Evolutionary conservation across 306 rosid species (phyloP).

Genomic region (Macrotyloma uniflorum): DNA sequence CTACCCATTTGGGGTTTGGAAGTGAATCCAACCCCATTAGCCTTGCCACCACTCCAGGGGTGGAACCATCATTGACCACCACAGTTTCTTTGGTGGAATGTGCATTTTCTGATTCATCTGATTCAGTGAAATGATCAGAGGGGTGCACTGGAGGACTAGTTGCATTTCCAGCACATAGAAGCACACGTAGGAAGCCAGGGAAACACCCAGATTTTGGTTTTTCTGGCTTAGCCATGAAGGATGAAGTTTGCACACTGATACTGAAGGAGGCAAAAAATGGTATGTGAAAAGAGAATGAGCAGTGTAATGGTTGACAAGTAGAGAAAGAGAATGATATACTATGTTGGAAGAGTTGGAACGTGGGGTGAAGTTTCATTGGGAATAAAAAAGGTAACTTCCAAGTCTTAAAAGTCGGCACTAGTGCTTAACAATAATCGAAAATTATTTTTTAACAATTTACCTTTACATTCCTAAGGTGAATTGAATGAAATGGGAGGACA

Average conservation of each 20-base stretch:
- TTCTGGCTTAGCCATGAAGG: slow-evolving; percentile 54
- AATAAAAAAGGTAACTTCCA: not conserved
- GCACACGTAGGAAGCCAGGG: slow-evolving; percentile 43
- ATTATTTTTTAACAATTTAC: not conserved
- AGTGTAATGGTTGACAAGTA: slow-evolving; percentile 26
- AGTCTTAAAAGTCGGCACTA: not conserved
- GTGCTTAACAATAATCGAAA: not conserved
- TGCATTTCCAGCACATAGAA: slow-evolving; percentile 58
- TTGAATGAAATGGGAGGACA: not conserved
- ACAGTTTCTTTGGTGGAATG: slow-evolving; percentile 3
- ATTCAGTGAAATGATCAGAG: slow-evolving; percentile 48
- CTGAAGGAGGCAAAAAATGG: not conserved
- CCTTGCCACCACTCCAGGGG: slow-evolving; percentile 74
- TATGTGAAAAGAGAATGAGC: slow-evolving; percentile 16
- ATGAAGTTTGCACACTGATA: not conserved
- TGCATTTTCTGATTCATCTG: not conserved
- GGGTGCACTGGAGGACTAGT: slow-evolving; percentile 68
- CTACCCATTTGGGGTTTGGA: slow-evolving; percentile 54
- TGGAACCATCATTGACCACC: not conserved
- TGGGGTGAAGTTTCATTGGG: slow-evolving; percentile 26
- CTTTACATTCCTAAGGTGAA: not conserved
- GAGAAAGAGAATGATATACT: not conserved
- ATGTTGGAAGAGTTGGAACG: not conserved
- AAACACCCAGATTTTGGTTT: slow-evolving; percentile 56
- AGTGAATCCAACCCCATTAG: slow-evolving; percentile 86